Conservation (phyloP, 495 filamentous ascomycete genomes). For the Friedmanniomyces simplex region DNA sequence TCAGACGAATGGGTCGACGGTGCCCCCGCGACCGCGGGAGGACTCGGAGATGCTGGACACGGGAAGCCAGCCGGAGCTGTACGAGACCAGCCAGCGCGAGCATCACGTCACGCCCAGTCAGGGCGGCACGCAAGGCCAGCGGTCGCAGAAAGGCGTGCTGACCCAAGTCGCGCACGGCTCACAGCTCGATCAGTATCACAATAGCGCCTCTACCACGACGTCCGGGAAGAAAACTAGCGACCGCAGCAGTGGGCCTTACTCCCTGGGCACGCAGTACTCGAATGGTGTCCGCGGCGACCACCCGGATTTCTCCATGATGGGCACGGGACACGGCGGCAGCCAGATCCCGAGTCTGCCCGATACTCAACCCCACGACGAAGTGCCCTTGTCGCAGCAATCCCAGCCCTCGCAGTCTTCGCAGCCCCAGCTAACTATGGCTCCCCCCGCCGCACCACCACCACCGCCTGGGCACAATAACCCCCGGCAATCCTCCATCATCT, state of each 20-base stretch:
- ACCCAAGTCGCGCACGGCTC: slow-evolving; percentile 68
- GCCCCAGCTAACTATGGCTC: slow-evolving; percentile 3
- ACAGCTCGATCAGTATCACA: slow-evolving; percentile 62
- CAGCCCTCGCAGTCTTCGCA: slow-evolving; percentile 3
- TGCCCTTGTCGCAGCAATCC: slow-evolving; percentile 3
- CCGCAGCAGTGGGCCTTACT: slow-evolving; percentile 34
- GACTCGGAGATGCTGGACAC: slow-evolving; percentile 48
- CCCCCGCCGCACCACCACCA: background rate
- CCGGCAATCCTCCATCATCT: slow-evolving; percentile 45
- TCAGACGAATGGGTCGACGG: slow-evolving; percentile 58
- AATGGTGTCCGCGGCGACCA: slow-evolving; percentile 37
- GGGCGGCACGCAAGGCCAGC: slow-evolving; percentile 37
- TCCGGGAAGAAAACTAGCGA: slow-evolving; percentile 49
- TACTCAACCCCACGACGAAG: slow-evolving; percentile 45
- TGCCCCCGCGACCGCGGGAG: slow-evolving; percentile 43
- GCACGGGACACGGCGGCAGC: slow-evolving; percentile 28
- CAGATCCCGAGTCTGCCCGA: slow-evolving; percentile 41
- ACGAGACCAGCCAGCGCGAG: slow-evolving; percentile 35
- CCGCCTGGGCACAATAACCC: slow-evolving; percentile 37
- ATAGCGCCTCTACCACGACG: slow-evolving; percentile 72
- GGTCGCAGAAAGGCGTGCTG: slow-evolving; percentile 61
- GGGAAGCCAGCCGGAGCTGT: slow-evolving; percentile 37
- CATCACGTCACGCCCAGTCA: slow-evolving; percentile 26
- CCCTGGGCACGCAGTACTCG: slow-evolving; percentile 53
- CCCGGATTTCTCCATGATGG: slow-evolving; percentile 30